Percentiles rank a stretch among this genome's conserved stretches.
Evolutionary conservation across 2,329 filamentous ascomycete genomes (phyloP).

Genomic region (Calonectria pauciramosa): DNA sequence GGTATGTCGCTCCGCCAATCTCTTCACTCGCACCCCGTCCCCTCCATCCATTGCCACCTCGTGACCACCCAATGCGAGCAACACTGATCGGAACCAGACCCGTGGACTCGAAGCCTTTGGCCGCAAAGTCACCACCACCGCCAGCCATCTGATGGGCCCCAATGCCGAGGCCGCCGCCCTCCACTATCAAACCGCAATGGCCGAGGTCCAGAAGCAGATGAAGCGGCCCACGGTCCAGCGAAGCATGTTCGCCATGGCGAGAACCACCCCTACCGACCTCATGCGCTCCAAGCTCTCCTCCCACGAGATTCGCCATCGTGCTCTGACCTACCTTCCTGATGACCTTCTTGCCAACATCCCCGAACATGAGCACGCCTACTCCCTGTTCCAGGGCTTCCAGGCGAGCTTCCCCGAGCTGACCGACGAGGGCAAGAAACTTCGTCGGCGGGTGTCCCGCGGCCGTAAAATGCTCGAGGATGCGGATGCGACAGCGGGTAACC

Average conservation of each 20-base stretch:
- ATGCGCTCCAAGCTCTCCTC: slow-evolving; percentile 93
- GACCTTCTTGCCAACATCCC: slow-evolving; percentile 92
- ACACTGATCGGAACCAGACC: slow-evolving; percentile 66
- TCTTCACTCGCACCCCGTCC: slow-evolving; percentile 9
- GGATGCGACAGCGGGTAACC: slow-evolving; percentile 66
- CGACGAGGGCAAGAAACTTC: slow-evolving; percentile 79
- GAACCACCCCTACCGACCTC: slow-evolving; percentile 92
- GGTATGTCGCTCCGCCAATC: slow-evolving; percentile 47
- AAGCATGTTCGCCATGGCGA: slow-evolving; percentile 90
- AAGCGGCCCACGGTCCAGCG: slow-evolving; percentile 87
- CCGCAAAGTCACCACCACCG: slow-evolving; percentile 94
- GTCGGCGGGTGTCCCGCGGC: slow-evolving; percentile 79
- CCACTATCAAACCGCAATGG: slow-evolving; percentile 90
- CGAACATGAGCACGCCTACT: slow-evolving; percentile 87
- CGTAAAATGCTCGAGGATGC: slow-evolving; percentile 82
- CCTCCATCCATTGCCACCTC: slow-evolving; percentile 34
- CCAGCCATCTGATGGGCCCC: slow-evolving; percentile 87
- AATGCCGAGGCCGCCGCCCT: slow-evolving; percentile 64
- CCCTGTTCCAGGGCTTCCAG: slow-evolving; percentile 96
- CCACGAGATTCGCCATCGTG: slow-evolving; percentile 93
- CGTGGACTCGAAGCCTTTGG: slow-evolving; percentile 93
- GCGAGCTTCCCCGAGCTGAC: slow-evolving; percentile 82
- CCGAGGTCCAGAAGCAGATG: slow-evolving; percentile 90
- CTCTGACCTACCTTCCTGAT: slow-evolving; percentile 88
- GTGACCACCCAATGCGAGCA: slow-evolving; percentile 34